Conservation (phyloP, 2,329 filamentous ascomycete genomes). For the Colletotrichum navitas region DNA sequence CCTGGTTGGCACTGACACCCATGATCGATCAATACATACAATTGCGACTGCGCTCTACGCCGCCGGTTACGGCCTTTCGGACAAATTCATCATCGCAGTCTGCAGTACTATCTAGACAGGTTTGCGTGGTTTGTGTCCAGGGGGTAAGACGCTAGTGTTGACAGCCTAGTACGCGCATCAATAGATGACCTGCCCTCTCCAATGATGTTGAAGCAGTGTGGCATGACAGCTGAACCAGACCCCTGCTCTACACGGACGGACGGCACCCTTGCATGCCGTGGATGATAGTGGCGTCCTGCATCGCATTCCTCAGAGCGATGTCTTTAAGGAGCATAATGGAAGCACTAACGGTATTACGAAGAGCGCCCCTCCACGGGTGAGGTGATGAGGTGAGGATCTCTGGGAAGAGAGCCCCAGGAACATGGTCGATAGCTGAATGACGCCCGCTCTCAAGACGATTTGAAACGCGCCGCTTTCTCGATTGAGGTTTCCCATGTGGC, state of each 20-base stretch:
- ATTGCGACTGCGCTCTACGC: background rate
- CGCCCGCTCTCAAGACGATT: background rate
- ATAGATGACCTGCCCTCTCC: constrained; percentile 24
- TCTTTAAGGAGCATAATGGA: background rate
- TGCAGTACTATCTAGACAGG: too few species aligned
- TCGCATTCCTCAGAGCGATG: constrained; percentile 1
- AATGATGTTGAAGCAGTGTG: constrained; percentile 20
- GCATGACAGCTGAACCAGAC: constrained; percentile 19
- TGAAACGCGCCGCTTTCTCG: background rate
- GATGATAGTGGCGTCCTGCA: constrained; percentile 26
- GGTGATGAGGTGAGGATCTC: background rate
- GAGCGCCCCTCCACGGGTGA: background rate
- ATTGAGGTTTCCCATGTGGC: background rate
- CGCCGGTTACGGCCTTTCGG: background rate
- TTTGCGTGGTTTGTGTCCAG: background rate
- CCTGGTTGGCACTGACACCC: too few species aligned
- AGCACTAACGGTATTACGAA: background rate
- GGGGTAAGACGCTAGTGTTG: constrained; percentile 11
- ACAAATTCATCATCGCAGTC: background rate
- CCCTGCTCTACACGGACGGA: constrained; percentile 15
- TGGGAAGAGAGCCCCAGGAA: background rate
- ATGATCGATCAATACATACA: background rate
- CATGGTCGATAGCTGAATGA: background rate
- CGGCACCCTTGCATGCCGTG: background rate
- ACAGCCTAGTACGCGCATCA: constrained; percentile 14